Base-by-base conservation (phyloP, 1,284 basidiomycete species). In the Porodaedalea pini region DNA sequence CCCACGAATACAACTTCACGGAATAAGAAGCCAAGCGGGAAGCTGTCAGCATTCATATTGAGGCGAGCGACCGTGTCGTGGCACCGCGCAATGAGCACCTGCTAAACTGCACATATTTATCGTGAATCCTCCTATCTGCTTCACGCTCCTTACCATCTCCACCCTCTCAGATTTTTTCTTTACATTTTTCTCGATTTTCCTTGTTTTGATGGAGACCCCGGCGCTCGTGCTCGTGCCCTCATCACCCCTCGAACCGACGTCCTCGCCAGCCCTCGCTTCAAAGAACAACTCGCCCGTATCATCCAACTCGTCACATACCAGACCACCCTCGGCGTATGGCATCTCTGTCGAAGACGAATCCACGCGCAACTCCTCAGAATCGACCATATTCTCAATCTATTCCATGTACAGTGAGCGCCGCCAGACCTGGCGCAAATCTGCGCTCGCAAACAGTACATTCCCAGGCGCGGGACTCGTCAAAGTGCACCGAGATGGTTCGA, bases 301-400 rank as follows among this genome's bases (percentile, higher is more conserved):
- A 4, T 75, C 75, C 19, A 27, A 60, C 32, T 68, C 69, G 27
- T 71, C 70, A 34, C 65, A 70, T 53, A 51, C 67, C 6, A 63
- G 64, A 39, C 66, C 58, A 23, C 57, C 64, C 19, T 62, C 67
- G 40, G 59, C 63, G 8, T 59, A 59, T 51, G 57, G 54, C 8
- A 37, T 51, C 32, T 15, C 50, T 13, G 15, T 43, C 19, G 59
- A 60, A 23, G 51, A 51, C 27, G 69, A 69, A 54, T 69, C 62
- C 56, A 72, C 73, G 29, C 74, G 76, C 56, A 72, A 69, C 64
- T 77, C 77, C 0, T 70, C 76, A 0, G 85, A 86, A 64, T 80
- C 83, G 36, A 82, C 86, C 7, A 86, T 89, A 64, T 82, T 86
- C 68, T 84, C 86, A 57, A 90, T 90, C 56, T 90, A 88, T 69